These are phyloP conservation scores for Yamadazyma sp. DNA, from an alignment of 805 yeast species.

Conservation along the genomic window DNA sequence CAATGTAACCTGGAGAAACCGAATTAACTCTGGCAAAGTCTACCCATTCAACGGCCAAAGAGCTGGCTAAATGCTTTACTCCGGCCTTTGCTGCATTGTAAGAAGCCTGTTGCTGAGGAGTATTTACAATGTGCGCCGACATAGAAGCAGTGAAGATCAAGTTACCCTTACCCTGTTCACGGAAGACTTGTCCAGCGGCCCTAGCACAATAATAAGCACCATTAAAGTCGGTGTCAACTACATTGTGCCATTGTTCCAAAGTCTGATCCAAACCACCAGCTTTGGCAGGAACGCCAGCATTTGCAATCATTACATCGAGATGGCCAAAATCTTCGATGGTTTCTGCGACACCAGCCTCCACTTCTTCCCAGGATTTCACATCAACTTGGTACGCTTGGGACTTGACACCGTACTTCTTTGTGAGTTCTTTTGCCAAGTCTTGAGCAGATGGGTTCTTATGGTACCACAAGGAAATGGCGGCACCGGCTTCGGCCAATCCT, in stretches of 20 bases:
- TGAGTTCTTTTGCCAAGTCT: constrained; percentile 22
- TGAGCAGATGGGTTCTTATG: constrained; percentile 26
- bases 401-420: constrained; percentile 25
- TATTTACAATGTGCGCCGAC: constrained; percentile 83
- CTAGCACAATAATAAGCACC: constrained; percentile 81
- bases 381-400: constrained; percentile 32
- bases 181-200: constrained; percentile 68
- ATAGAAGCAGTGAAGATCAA: constrained; percentile 83
- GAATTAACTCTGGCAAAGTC: constrained; percentile 75
- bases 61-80: constrained; percentile 68
- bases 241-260: constrained; percentile 64
- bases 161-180: constrained; percentile 71
- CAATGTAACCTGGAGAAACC: constrained; percentile 83
- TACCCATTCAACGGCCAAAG: constrained; percentile 88
- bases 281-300: constrained; percentile 48
- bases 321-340: constrained; percentile 36
- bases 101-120: constrained; percentile 82
- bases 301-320: constrained; percentile 45
- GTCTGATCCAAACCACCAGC: constrained; percentile 44
- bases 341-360: constrained; percentile 27
- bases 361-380: constrained; percentile 39
- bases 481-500: constrained; percentile 40
- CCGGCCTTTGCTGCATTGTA: constrained; percentile 89
- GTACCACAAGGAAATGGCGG: constrained; percentile 38
- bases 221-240: constrained; percentile 72